Percentiles rank a stretch among this genome's conserved stretches.
These are phyloP conservation scores for Vicia villosa DNA, from an alignment of 306 rosid species.

Conservation along the genomic window DNA sequence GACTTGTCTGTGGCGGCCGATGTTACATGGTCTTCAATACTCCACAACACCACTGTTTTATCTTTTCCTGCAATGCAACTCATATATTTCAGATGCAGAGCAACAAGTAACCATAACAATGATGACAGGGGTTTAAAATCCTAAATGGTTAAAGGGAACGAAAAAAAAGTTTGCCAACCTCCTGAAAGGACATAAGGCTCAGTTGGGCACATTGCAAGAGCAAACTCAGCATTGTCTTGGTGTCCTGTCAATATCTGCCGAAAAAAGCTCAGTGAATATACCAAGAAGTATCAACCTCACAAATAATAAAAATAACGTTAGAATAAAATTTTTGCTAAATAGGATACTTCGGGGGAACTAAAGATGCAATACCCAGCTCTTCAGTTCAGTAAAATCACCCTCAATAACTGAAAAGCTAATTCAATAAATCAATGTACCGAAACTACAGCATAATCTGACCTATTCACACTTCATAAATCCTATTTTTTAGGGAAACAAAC, in stretches of 20 bases:
- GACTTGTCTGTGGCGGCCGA: constrained; percentile 73
- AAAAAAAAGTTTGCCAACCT: constrained; percentile 52
- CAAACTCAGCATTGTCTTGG: constrained; percentile 99
- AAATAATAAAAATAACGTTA: background rate
- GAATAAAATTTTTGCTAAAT: background rate
- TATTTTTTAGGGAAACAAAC: background rate
- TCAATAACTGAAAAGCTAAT: background rate
- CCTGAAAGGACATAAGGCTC: constrained; percentile 97
- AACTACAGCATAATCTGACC: constrained; percentile 13
- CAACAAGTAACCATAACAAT: constrained; percentile 3
- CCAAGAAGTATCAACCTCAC: constrained; percentile 9
- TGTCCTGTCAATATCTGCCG: constrained; percentile 94
- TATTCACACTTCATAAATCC: constrained; percentile 9
- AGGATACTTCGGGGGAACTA: background rate
- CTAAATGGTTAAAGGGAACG: background rate
- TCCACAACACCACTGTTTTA: constrained; percentile 94
- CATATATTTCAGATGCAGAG: constrained; percentile 20
- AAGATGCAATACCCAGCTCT: constrained; percentile 4
- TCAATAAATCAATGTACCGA: constrained; percentile 1
- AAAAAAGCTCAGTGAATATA: constrained; percentile 5
- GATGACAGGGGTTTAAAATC: constrained; percentile 9
- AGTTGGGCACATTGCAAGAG: constrained; percentile 99
- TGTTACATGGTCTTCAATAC: constrained; percentile 93
- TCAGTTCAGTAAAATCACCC: constrained; percentile 19
- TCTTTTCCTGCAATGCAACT: constrained; percentile 75